Conservation (phyloP, 2,329 filamentous ascomycete genomes). For the Neofusicoccum sp. region DNA sequence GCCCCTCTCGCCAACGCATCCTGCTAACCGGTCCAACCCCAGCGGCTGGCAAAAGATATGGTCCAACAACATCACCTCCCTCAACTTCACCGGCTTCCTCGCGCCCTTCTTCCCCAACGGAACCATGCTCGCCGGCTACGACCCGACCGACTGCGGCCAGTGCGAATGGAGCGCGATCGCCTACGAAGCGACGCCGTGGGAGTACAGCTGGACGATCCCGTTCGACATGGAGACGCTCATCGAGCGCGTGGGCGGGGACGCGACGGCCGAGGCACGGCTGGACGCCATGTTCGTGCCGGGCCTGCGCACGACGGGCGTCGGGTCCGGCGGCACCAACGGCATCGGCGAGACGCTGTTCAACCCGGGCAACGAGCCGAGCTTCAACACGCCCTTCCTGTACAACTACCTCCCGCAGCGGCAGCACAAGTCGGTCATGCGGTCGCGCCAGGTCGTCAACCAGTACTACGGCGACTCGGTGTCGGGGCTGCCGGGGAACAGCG, state of each 20-base stretch:
- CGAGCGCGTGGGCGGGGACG: slow-evolving; percentile 44
- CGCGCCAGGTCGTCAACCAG: slow-evolving; percentile 34
- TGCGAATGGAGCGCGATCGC: slow-evolving; percentile 46
- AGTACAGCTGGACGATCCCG: slow-evolving; percentile 49
- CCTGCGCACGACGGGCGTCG: slow-evolving; percentile 36
- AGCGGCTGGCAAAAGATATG: slow-evolving; percentile 45
- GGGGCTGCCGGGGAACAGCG: slow-evolving; percentile 47
- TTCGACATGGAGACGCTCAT: slow-evolving; percentile 48
- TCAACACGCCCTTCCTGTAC: slow-evolving; percentile 30
- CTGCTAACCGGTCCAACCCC: neutral
- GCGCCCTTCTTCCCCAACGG: slow-evolving; percentile 41
- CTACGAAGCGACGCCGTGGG: slow-evolving; percentile 48
- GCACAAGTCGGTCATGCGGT: slow-evolving; percentile 41
- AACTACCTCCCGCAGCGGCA: slow-evolving; percentile 35
- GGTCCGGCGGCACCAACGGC: slow-evolving; percentile 38
- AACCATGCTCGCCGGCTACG: slow-evolving; percentile 40
- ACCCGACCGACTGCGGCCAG: slow-evolving; percentile 45
- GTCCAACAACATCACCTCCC: slow-evolving; percentile 39
- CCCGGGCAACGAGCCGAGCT: slow-evolving; percentile 36
- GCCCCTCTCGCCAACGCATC: neutral
- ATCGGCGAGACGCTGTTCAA: slow-evolving; percentile 34
- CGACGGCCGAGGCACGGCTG: slow-evolving; percentile 43
- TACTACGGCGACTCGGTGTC: slow-evolving; percentile 36
- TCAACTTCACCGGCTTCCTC: slow-evolving; percentile 34
- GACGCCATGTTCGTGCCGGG: slow-evolving; percentile 46